These are phyloP conservation scores for Entonaema liquescens DNA, from an alignment of 495 filamentous ascomycete species.

Conservation along the genomic window DNA sequence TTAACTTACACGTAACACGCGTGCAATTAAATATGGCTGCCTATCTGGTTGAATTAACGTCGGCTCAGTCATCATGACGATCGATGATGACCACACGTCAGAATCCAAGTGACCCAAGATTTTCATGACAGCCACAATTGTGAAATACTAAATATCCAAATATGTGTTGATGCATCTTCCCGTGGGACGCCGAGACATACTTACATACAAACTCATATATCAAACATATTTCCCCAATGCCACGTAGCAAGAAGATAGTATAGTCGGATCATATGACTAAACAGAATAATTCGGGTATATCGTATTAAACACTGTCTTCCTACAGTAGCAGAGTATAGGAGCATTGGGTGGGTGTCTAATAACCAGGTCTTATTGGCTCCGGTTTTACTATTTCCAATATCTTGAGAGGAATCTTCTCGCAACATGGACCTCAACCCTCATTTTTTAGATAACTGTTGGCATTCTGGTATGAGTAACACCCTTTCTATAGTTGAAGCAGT, in stretches of 20 bases:
- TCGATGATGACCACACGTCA: slow-evolving; percentile 15
- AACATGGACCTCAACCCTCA: too few species aligned
- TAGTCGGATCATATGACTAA: not conserved
- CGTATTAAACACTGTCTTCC: not conserved
- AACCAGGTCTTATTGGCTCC: not conserved
- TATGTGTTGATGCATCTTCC: slow-evolving; percentile 23
- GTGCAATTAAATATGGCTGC: slow-evolving; percentile 4
- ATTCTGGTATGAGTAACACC: too few species aligned
- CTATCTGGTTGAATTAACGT: slow-evolving; percentile 5
- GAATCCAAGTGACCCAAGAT: slow-evolving; percentile 12
- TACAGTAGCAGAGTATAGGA: not conserved
- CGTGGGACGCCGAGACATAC: slow-evolving; percentile 5
- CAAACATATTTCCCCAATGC: not conserved
- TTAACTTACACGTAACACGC: slow-evolving; percentile 29
- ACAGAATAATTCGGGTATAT: not conserved
- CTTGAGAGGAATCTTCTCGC: not conserved
- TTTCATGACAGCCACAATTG: not conserved
- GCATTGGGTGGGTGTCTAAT: not conserved
- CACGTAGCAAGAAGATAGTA: slow-evolving; percentile 7
- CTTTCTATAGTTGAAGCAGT: too few species aligned
- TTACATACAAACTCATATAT: not conserved
- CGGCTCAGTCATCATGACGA: slow-evolving; percentile 10
- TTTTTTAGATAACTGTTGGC: too few species aligned
- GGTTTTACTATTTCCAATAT: not conserved
- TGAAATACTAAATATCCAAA: slow-evolving; percentile 21